Conservation (phyloP, 768 basidiomycete genomes). For the Tulasnella sp. region DNA sequence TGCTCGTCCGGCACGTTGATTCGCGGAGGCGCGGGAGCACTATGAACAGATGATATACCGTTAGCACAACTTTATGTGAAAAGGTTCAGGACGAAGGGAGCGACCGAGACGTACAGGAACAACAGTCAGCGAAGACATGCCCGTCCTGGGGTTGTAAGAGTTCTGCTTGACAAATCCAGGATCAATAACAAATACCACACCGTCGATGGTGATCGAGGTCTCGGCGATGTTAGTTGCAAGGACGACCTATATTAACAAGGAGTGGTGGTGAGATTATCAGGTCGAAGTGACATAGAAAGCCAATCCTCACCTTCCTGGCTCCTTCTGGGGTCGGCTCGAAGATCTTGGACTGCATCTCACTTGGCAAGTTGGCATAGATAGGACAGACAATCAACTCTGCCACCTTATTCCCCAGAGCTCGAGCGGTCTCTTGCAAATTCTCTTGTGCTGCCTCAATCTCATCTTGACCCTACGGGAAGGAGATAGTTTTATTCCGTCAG, state of each 20-base stretch:
- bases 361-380: constrained; percentile 97
- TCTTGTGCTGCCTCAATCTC: constrained; percentile 98
- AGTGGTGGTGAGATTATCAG: background rate
- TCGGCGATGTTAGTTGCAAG: constrained; percentile 99
- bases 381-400: constrained; percentile 91
- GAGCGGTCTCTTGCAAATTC: constrained; percentile 88
- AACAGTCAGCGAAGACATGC: constrained; percentile 94
- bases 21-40: constrained; percentile 96
- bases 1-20: constrained; percentile 92
- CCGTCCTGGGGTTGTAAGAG: constrained; percentile 94
- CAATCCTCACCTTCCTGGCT: constrained; percentile 54
- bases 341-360: constrained; percentile 99
- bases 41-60: constrained; percentile 25
- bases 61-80: background rate
- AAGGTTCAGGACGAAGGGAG: background rate
- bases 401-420: constrained; percentile 92
- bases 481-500: constrained; percentile 10
- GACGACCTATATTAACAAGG: constrained; percentile 48
- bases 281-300: background rate
- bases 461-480: constrained; percentile 73
- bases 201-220: constrained; percentile 98
- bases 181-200: constrained; percentile 98
- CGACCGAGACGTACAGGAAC: constrained; percentile 63
- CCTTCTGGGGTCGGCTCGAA: constrained; percentile 98
- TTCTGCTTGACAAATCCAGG: constrained; percentile 99